Evolutionary conservation across 2,329 filamentous ascomycete genomes (phyloP).

Genomic region (Trichoderma harzianum): DNA sequence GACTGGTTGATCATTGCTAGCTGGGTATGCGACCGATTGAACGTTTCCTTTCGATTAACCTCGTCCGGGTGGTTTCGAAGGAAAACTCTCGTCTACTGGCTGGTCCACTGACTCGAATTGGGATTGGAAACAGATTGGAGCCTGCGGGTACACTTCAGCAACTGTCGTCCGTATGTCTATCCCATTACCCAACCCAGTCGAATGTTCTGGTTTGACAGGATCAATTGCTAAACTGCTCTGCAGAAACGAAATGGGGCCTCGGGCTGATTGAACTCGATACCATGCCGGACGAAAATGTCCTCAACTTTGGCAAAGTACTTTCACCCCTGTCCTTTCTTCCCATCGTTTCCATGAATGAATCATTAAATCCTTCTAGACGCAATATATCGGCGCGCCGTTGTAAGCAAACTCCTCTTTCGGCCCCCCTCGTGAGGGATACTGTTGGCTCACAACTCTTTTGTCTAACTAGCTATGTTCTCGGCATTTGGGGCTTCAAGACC

Average conservation of each 20-base stretch:
- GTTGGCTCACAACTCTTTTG: not conserved
- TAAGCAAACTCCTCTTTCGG: slow-evolving; percentile 24
- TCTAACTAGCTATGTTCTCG: slow-evolving; percentile 36
- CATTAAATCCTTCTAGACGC: slow-evolving; percentile 25
- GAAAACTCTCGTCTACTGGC: not conserved
- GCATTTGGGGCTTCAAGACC: slow-evolving; percentile 46
- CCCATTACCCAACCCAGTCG: not conserved
- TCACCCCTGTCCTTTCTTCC: not conserved
- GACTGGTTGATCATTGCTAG: slow-evolving; percentile 23
- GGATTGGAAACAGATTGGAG: slow-evolving; percentile 25
- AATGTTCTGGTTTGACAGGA: not conserved
- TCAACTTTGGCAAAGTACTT: slow-evolving; percentile 35
- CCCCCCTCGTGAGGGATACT: too few relatives aligned
- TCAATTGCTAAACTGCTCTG: not conserved
- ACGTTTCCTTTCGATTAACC: not conserved
- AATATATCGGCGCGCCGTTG: slow-evolving; percentile 43
- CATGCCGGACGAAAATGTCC: slow-evolving; percentile 37
- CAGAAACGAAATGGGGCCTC: slow-evolving; percentile 44
- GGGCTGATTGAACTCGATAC: slow-evolving; percentile 35
- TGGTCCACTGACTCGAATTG: not conserved
- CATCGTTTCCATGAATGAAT: not conserved
- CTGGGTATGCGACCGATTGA: slow-evolving; percentile 27
- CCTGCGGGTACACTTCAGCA: slow-evolving; percentile 35
- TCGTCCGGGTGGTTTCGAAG: not conserved
- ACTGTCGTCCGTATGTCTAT: slow-evolving; percentile 34